Conservation (phyloP, 306 rosid genomes). For the Aeschynomene evenia region DNA sequence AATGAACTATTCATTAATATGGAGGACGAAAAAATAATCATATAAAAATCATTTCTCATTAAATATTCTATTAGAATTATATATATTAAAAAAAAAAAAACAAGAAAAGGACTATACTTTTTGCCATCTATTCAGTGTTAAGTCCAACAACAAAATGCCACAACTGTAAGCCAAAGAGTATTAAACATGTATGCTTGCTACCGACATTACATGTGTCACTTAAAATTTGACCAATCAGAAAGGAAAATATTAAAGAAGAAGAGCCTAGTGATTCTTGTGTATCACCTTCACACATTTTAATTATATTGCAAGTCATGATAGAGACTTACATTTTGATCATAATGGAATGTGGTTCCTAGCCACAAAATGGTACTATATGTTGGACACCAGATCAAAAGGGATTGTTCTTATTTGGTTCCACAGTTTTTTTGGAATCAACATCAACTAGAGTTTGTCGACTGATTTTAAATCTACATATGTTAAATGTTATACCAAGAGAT, state of each 20-base stretch:
- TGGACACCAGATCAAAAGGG: too few species aligned
- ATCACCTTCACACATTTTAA: not conserved
- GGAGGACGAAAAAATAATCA: too few species aligned
- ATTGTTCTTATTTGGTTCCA: not conserved
- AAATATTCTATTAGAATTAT: too few species aligned
- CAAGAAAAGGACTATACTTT: not conserved
- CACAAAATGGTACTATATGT: not conserved
- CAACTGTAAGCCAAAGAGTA: not conserved
- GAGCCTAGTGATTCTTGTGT: not conserved
- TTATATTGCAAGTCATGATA: not conserved
- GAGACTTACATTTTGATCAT: not conserved
- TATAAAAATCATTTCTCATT: too few species aligned
- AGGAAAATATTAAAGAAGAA: not conserved
- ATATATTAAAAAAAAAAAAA: too few species aligned
- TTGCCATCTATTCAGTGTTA: not conserved
- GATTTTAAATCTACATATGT: too few species aligned
- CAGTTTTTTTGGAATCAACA: not conserved
- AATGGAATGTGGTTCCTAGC: not conserved
- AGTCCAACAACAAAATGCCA: not conserved
- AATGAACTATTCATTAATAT: too few species aligned
- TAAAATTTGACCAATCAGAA: not conserved
- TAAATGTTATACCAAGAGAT: too few species aligned
- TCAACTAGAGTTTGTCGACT: not conserved
- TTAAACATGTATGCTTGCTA: not conserved
- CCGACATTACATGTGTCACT: constrained; percentile 6